Percentiles rank a stretch among this genome's conserved stretches.
These are phyloP conservation scores for Teratosphaeria nubilosa DNA, from an alignment of 2,329 filamentous ascomycete species.

Conservation along the genomic window DNA sequence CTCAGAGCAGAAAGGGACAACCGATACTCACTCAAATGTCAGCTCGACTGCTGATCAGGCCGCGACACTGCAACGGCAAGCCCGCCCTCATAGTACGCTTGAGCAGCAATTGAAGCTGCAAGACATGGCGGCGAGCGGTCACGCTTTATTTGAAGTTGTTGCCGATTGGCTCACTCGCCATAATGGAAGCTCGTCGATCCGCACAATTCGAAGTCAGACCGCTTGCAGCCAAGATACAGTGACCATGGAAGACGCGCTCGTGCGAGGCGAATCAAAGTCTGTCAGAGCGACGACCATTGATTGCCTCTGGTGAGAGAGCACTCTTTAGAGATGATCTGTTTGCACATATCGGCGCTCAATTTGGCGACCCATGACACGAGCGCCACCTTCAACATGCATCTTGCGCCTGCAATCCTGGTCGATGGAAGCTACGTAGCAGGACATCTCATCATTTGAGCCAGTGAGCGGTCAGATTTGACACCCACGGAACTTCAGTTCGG, in stretches of 20 bases:
- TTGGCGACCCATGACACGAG: neutral
- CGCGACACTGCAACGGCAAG: neutral
- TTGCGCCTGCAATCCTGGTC: neutral
- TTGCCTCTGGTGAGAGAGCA: neutral
- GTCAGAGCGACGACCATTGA: too few relatives aligned
- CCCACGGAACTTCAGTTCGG: neutral
- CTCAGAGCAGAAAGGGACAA: neutral
- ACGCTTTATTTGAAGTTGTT: neutral
- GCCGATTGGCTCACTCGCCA: neutral
- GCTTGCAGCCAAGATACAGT: neutral
- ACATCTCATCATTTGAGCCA: too few relatives aligned
- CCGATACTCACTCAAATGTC: neutral
- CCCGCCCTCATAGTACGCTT: neutral
- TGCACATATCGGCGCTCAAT: neutral
- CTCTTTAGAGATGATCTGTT: neutral
- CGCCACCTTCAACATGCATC: neutral
- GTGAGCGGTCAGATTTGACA: too few relatives aligned
- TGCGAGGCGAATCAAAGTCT: neutral
- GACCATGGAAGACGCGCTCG: neutral
- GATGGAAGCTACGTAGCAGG: too few relatives aligned
- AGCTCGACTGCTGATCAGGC: neutral
- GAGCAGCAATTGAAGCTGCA: neutral
- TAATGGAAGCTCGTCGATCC: neutral
- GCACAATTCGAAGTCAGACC: neutral
- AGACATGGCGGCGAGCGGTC: neutral